Evolutionary conservation across 1,284 basidiomycete genomes (phyloP), one percentile per base, ranked within the genome.

Genomic region (Porodaedalea pini): DNA sequence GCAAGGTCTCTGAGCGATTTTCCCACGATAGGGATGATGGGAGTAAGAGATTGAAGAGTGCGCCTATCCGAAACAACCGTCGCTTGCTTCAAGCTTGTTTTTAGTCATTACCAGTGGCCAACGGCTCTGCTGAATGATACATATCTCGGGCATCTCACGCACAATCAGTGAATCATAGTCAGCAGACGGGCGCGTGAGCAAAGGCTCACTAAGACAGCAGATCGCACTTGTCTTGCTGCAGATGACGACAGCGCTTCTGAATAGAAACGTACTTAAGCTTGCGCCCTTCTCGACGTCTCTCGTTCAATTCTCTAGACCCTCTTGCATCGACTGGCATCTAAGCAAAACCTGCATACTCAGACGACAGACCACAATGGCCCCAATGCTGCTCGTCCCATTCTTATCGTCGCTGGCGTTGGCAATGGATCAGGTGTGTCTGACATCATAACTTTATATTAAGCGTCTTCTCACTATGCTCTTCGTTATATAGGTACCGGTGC

Each of bases 401-500:
- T 56, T 10, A 44, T 59, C 13, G 53, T 59, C 17, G 53, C 53
- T 6, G 57, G 57, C n/a, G 53, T 59, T 5, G 57, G 57, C 6
- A 59, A 56, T 31, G 57, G 57, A 27, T 49, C 57, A 41, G 57
- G 57, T 59, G 15, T 4, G 51, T 39, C 19, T 45, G 27, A 47
- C 3, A 13, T 11, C 3, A n/a, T 6, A 23, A 11, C 45, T 27
- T 13, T n/a, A n/a, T n/a, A 13, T n/a, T 27, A n/a, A 15, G n/a
- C 44, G 11, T 45, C 19, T 23, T 31, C 17, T 47, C 29, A 47
- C 11, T 17, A 13, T 31, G 10, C 29, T 27, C 10, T 8, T 17
- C 31, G 4, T n/a, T 8, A 31, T 19, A 11, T 40, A 61, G 59
- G 59, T 39, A 61, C 59, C 21, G 59, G 59, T 21, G 59, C 51